Conservation (phyloP, 305 asterid species). For the Fraxinus platypoda region DNA sequence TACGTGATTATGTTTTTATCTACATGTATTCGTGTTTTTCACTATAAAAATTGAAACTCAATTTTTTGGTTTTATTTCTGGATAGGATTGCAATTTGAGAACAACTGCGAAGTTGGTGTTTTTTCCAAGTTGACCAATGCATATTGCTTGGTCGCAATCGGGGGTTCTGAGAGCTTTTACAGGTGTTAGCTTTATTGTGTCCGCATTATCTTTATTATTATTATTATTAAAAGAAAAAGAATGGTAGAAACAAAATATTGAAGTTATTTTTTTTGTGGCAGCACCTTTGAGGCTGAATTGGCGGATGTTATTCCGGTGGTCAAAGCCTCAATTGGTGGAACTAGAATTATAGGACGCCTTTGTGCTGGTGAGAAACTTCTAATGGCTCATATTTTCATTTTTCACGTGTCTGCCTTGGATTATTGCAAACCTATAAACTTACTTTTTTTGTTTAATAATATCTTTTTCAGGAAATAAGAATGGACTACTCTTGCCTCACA, state of each 20-base stretch:
- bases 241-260: conserved; percentile 8
- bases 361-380: conserved; percentile 62
- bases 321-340: conserved; percentile 77
- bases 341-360: conserved; percentile 79
- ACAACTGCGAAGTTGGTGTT: conserved; percentile 80
- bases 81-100: conserved; percentile 82
- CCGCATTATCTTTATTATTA: not conserved
- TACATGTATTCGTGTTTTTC: not conserved
- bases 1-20: not conserved
- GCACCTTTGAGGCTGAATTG: conserved; percentile 83
- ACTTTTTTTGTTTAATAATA: not conserved
- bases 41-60: not conserved
- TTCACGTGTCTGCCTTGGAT: not conserved
- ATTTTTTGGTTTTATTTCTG: conserved; percentile 8
- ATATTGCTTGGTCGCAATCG: conserved; percentile 83
- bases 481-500: conserved; percentile 91
- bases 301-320: conserved; percentile 80
- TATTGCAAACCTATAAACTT: not conserved
- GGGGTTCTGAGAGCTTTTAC: conserved; percentile 93
- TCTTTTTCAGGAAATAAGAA: conserved; percentile 75
- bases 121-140: conserved; percentile 96
- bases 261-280: conserved; percentile 27
- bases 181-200: conserved; percentile 34
- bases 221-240: not conserved
- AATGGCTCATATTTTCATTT: conserved; percentile 1